Evolutionary conservation across 192 early-diverging fungal species (phyloP).

Genomic region (Linnemannia elongata): DNA sequence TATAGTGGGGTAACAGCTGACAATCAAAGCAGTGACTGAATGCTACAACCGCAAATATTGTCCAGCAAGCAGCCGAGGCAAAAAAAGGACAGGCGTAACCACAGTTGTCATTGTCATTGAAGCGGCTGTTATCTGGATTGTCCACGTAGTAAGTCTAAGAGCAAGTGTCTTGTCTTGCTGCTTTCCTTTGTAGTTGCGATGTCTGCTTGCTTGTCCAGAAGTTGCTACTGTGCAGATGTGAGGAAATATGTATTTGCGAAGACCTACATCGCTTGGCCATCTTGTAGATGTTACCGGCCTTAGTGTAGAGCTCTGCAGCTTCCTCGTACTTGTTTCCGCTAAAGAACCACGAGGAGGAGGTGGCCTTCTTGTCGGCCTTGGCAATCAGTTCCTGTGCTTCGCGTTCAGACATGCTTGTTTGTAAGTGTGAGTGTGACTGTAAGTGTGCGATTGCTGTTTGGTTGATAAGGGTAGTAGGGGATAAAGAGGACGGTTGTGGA

Average conservation of each 20-base stretch:
- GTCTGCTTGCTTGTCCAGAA: not conserved
- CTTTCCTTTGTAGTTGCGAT: not conserved
- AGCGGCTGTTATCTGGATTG: not conserved
- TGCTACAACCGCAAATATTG: not conserved
- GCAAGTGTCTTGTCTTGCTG: not conserved
- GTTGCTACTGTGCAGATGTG: not conserved
- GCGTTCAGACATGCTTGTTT: slow-evolving; percentile 63
- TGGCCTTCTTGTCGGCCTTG: slow-evolving; percentile 80
- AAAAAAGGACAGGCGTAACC: not conserved
- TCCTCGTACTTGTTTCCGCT: slow-evolving; percentile 92
- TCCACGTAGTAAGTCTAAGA: not conserved
- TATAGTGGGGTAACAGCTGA: not conserved
- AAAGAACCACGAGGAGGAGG: slow-evolving; percentile 74
- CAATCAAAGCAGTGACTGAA: not conserved
- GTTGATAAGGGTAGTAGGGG: not conserved
- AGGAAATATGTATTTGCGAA: not conserved
- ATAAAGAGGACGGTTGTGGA: not conserved
- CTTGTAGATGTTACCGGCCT: slow-evolving; percentile 95
- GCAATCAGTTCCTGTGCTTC: slow-evolving; percentile 72
- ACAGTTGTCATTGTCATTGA: not conserved
- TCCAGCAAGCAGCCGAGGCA: not conserved
- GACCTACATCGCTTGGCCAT: slow-evolving; percentile 87
- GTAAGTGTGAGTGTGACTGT: not conserved
- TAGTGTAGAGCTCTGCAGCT: slow-evolving; percentile 92
- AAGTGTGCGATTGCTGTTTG: too few relatives aligned